phyloP scores from a whole-genome alignment of 768 basidiomycete species.

The Lactarius pseudohatsudake region DNA sequence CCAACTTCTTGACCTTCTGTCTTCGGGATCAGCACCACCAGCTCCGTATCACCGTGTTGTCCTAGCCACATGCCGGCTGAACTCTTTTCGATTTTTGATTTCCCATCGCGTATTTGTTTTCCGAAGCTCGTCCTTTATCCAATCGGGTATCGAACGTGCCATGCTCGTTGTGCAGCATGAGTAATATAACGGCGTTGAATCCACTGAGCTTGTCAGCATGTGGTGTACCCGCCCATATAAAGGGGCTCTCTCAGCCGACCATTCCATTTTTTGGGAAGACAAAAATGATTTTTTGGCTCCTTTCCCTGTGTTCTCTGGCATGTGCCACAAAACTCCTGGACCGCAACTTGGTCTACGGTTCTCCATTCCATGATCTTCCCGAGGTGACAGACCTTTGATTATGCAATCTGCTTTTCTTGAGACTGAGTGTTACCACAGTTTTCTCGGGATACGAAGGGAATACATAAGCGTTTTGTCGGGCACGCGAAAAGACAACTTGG shows the following conservation, averaged over 20 bases:
- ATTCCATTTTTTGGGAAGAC: neutral
- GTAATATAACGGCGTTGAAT: neutral
- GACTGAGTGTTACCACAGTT: slow-evolving; percentile 35
- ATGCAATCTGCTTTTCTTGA: neutral
- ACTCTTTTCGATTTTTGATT: neutral
- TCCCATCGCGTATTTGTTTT: neutral
- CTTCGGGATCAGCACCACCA: neutral
- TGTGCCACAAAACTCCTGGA: slow-evolving; percentile 33
- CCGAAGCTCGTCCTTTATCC: neutral
- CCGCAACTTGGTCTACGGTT: slow-evolving; percentile 44
- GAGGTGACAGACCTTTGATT: slow-evolving; percentile 17
- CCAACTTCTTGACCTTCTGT: neutral
- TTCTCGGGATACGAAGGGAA: slow-evolving; percentile 38
- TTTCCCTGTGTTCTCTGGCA: slow-evolving; percentile 2
- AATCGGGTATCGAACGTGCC: neutral
- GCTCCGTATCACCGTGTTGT: neutral
- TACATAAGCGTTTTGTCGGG: slow-evolving; percentile 41
- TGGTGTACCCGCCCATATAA: neutral
- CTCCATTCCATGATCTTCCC: slow-evolving; percentile 37
- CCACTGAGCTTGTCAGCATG: neutral
- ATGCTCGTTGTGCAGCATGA: neutral
- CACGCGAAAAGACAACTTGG: slow-evolving; percentile 40
- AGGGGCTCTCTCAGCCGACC: neutral
- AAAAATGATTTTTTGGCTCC: neutral
- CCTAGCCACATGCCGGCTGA: neutral